Conservation (phyloP, 441 rosid genomes). For the Jatropha multifida region DNA sequence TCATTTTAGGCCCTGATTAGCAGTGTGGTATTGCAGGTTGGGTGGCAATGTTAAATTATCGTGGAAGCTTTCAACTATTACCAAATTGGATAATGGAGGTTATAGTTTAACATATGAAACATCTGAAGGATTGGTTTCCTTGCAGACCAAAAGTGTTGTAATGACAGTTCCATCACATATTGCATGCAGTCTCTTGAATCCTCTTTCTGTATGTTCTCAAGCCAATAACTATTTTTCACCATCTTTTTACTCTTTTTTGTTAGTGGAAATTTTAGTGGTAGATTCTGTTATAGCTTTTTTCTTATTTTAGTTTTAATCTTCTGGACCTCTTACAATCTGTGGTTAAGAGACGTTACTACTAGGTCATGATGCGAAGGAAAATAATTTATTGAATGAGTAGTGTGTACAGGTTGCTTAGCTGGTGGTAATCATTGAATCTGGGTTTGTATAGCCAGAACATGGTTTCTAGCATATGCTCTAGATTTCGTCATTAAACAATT, state of each 20-base stretch:
- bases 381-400: not conserved
- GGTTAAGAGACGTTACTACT: not conserved
- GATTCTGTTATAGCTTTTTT: conserved; percentile 5
- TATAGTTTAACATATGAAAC: conserved; percentile 84
- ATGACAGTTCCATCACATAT: conserved; percentile 86
- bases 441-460: not conserved
- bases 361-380: conserved; percentile 1
- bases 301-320: conserved; percentile 8
- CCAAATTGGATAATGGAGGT: conserved; percentile 51
- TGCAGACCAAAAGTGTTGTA: conserved; percentile 73
- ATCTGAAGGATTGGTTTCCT: conserved; percentile 72
- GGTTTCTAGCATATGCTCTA: not conserved
- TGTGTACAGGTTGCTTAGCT: not conserved
- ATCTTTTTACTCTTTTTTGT: not conserved
- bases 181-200: conserved; percentile 65
- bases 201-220: conserved; percentile 67
- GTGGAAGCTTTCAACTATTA: conserved; percentile 73
- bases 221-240: conserved; percentile 3
- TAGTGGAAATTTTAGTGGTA: conserved; percentile 1
- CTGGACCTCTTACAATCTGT: not conserved
- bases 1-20: conserved; percentile 20
- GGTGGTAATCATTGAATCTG: no score
- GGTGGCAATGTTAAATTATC: conserved; percentile 71
- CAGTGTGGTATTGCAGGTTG: conserved; percentile 49
- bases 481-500: not conserved